Base-by-base conservation (phyloP, 495 filamentous ascomycete genomes). In the Parathielavia hyrcaniae region DNA sequence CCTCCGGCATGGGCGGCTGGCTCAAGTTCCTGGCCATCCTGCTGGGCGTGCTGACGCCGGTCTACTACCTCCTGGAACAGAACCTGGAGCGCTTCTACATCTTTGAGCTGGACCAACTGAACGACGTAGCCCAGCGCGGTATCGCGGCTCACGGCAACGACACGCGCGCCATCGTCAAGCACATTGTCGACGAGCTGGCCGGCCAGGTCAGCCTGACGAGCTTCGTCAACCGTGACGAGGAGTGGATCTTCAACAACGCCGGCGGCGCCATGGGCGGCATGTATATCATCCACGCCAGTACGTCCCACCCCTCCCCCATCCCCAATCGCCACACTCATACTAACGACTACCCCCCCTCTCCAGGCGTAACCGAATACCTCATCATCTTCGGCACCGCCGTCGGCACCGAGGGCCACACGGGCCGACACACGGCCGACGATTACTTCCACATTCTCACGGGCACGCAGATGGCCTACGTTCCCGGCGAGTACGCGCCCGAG, bases 381-480 rank as follows among this genome's bases (percentile, higher is more conserved):
- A 61, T 64, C 52, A 62, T 62, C 57, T 54, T 61, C 80, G 83
- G 88, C 61, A 90, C 89, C 4, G 81, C 89, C n/a, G 77, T 92
- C 59, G 89, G 89, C 62, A 95, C 89, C 12, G 89, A 95, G 69
- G 89, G 89, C 54, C 89, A 95, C 78, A 82, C 85, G 13, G 89
- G 89, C 54, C 83, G 89, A 36, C 89, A 93, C 76, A 90, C 89
- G 32, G 88, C 89, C 5, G 88, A 95, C 73, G 89, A 95, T 76
- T 95, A 91, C 81, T 95, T 95, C 81, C 83, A 90, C 77, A 93
- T 95, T 79, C 79, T 95, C 32, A 70, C 74, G 22, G 89, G 89
- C 58, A 83, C 82, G 53, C 84, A 95, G 71, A 73, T 80, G 43
- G 86, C 89, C 54, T 86, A 86, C 77, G 76, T 79, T 5, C 84